Evolutionary conservation across 2,329 filamentous ascomycete genomes (phyloP).

Genomic region (Kalmusia sp.): DNA sequence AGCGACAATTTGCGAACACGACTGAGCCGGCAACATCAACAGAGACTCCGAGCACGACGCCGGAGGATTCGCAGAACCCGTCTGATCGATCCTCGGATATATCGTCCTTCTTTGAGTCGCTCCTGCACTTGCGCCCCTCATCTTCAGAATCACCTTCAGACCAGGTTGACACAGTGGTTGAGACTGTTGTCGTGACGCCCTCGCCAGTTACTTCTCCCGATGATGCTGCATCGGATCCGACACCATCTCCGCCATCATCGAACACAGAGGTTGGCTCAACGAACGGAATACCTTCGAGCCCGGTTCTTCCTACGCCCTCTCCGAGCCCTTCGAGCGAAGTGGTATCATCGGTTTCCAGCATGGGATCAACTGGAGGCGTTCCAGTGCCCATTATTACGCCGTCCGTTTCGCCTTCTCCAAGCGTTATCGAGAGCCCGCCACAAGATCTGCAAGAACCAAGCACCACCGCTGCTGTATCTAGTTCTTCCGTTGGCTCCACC

Average conservation of each 20-base stretch:
- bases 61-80: constrained; percentile 28
- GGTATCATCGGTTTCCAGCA: background rate
- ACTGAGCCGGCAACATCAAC: constrained; percentile 35
- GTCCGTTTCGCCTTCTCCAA: background rate
- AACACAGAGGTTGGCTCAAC: constrained; percentile 1
- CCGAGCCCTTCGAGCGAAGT: background rate
- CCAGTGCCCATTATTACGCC: constrained; percentile 4
- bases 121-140: constrained; percentile 26
- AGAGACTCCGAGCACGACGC: constrained; percentile 28
- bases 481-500: constrained; percentile 2
- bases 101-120: constrained; percentile 34
- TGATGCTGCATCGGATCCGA: background rate
- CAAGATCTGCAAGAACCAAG: constrained; percentile 3
- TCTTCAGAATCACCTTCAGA: constrained; percentile 16
- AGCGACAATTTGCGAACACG: constrained; percentile 50
- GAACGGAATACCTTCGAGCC: background rate
- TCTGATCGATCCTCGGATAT: constrained; percentile 18
- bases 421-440: background rate
- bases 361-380: constrained; percentile 4
- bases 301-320: constrained; percentile 1
- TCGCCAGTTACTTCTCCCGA: constrained; percentile 12
- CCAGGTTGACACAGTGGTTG: constrained; percentile 19
- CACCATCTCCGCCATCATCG: background rate
- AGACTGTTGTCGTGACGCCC: constrained; percentile 25
- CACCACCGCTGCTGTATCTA: too few species aligned